Conservation (phyloP, 169 alveolate genomes). For the Cryptosporidium xiaoi region DNA sequence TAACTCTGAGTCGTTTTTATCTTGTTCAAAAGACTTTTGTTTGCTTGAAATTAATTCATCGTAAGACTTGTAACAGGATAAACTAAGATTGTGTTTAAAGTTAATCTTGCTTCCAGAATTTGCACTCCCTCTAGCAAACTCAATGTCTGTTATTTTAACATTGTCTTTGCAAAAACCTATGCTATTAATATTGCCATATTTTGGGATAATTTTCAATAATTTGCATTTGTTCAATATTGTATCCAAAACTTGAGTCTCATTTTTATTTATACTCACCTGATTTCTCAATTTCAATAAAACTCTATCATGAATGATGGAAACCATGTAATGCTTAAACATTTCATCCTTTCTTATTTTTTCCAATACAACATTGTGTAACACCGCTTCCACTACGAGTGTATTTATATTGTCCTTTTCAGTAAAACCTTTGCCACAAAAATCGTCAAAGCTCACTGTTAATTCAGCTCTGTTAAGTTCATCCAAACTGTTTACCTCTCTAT, state of each 20-base stretch:
- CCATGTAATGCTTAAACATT: conserved; percentile 51
- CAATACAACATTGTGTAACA: conserved; percentile 33
- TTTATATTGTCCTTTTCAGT: background rate
- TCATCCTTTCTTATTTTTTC: conserved; percentile 55
- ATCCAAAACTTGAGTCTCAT: conserved; percentile 1
- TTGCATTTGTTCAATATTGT: conserved; percentile 13
- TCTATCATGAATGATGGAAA: conserved; percentile 62
- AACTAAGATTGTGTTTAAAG: conserved; percentile 15
- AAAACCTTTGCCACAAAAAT: conserved; percentile 30
- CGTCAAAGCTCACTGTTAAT: conserved; percentile 43
- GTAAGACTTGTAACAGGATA: conserved; percentile 35
- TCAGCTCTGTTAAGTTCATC: conserved; percentile 58
- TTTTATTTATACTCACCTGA: conserved; percentile 2
- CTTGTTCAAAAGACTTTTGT: background rate
- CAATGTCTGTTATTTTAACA: conserved; percentile 20
- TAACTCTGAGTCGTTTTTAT: background rate
- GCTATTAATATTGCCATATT: conserved; percentile 24
- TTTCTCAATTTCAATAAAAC: conserved; percentile 16
- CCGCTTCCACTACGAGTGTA: conserved; percentile 26
- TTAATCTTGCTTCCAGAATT: no score
- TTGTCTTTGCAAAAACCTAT: conserved; percentile 46
- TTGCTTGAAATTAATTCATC: conserved; percentile 2
- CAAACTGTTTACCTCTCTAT: conserved; percentile 33
- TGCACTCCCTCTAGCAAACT: conserved; percentile 10
- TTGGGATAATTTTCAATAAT: conserved; percentile 11